Evolutionary conservation across 257 asterid species (phyloP).

Genomic region (Misopates orontium): DNA sequence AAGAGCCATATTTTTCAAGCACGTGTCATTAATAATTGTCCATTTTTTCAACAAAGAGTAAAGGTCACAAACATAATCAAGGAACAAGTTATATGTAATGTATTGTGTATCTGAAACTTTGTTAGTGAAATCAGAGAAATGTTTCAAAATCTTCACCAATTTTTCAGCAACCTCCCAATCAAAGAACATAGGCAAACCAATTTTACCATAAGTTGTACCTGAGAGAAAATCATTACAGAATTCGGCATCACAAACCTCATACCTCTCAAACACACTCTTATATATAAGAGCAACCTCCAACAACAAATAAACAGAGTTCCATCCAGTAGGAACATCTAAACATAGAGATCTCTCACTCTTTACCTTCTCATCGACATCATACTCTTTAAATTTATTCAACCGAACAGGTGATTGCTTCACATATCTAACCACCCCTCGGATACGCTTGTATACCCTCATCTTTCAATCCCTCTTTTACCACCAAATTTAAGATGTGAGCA

Average conservation of each 20-base stretch:
- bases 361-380: not conserved
- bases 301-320: not conserved
- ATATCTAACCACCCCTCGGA: not conserved
- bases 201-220: not conserved
- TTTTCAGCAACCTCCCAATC: slow-evolving; percentile 13
- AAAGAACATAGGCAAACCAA: not conserved
- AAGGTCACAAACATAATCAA: not conserved
- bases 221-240: not conserved
- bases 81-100: not conserved
- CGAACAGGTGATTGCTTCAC: not conserved
- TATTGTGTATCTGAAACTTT: not conserved
- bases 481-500: not conserved
- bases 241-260: not conserved
- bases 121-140: no score
- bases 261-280: slow-evolving; percentile 1
- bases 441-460: not conserved
- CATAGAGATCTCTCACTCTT: not conserved
- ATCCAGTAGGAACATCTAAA: not conserved
- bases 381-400: not conserved
- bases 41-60: not conserved
- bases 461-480: not conserved
- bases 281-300: not conserved
- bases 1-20: not conserved
- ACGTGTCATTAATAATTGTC: not conserved
- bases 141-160: no score